These are phyloP conservation scores for Aspergillus biplanus DNA, from an alignment of 495 filamentous ascomycete species.

Conservation along the genomic window DNA sequence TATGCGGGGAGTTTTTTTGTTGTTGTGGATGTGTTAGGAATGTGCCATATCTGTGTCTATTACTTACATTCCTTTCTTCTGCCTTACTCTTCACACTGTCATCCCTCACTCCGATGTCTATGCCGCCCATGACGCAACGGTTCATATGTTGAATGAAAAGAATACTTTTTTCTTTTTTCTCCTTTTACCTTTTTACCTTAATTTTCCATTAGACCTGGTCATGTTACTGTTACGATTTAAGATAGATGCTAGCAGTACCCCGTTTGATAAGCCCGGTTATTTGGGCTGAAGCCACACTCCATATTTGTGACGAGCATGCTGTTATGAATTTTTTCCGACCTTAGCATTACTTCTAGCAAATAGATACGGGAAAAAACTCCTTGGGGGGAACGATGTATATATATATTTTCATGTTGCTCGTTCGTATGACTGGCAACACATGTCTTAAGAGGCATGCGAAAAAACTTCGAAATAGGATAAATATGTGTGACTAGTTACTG, in stretches of 20 bases:
- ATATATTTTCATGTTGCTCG: no score
- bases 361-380: no score
- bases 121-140: conserved; percentile 20
- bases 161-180: conserved; percentile 13
- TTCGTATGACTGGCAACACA: no score
- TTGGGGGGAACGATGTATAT: no score
- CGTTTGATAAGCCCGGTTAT: no score
- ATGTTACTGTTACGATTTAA: conserved; percentile 22
- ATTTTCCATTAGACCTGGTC: background rate
- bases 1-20: background rate
- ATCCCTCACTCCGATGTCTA: conserved; percentile 21
- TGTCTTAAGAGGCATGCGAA: no score
- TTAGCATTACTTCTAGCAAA: no score
- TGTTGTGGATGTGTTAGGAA: background rate
- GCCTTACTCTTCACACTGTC: conserved; percentile 2
- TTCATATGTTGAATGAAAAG: conserved; percentile 24
- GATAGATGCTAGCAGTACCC: background rate
- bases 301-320: no score
- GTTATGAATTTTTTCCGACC: no score
- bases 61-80: conserved; percentile 1
- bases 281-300: no score
- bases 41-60: background rate
- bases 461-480: no score
- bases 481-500: no score
- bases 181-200: conserved; percentile 1